phyloP scores from a whole-genome alignment of 2,329 filamentous ascomycete genomes.

The Grosmannia clavigera region DNA sequence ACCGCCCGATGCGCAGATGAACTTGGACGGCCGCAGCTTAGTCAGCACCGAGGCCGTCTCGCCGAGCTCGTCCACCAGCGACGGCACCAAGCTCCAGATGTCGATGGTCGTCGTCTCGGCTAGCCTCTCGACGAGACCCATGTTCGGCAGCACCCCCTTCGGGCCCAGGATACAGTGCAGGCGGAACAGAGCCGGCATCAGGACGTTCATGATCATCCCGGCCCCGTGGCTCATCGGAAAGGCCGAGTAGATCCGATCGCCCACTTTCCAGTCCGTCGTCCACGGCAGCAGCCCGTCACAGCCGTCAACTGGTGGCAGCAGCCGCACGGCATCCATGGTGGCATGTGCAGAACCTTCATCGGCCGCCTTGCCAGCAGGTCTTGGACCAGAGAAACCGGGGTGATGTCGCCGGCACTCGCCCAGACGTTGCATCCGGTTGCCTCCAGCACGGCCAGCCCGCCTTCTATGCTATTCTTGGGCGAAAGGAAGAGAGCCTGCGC shows the following conservation, averaged over 20 bases:
- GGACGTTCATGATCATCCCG: constrained; percentile 3
- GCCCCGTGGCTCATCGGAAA: constrained; percentile 26
- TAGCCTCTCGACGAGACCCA: constrained; percentile 20
- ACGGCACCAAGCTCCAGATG: constrained; percentile 22
- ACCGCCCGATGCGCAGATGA: constrained; percentile 10
- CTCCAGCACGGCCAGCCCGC: not conserved
- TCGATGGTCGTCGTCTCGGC: constrained; percentile 18
- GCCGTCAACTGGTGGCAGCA: not conserved
- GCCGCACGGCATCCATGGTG: not conserved
- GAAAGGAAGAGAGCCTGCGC: not conserved
- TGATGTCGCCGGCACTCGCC: not conserved
- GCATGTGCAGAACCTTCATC: not conserved
- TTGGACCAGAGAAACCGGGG: not conserved
- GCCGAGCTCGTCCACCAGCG: constrained; percentile 30
- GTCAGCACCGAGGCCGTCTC: constrained; percentile 20
- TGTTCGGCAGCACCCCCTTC: constrained; percentile 8
- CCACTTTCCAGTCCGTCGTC: not conserved
- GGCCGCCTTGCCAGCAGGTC: not conserved
- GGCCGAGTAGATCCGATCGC: constrained; percentile 6
- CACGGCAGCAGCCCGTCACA: constrained; percentile 1
- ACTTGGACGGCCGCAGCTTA: constrained; percentile 15
- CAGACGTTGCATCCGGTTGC: not conserved
- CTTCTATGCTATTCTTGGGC: constrained; percentile 1
- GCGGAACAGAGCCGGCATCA: not conserved
- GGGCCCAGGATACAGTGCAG: not conserved